A percentile compares a stretch with the other conserved stretches of the same genome.
phyloP scores from a whole-genome alignment of 2,329 filamentous ascomycete species.

The Chaetomium sp. region DNA sequence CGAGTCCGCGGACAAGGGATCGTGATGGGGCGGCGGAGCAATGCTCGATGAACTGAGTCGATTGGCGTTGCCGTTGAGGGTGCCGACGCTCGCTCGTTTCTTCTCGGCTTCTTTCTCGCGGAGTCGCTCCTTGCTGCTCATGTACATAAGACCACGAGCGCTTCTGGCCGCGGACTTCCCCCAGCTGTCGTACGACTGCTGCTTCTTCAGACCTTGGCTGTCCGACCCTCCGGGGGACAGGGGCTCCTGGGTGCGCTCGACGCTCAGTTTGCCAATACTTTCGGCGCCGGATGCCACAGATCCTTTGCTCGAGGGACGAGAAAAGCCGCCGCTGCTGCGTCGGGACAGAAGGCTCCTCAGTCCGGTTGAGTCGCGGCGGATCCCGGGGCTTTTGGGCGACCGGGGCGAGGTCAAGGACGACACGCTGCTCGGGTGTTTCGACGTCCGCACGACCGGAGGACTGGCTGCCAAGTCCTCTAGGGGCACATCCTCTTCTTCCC shows the following conservation, averaged over 20 bases:
- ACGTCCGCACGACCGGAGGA: slow-evolving; percentile 71
- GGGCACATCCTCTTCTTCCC: slow-evolving; percentile 39
- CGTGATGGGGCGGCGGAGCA: slow-evolving; percentile 33
- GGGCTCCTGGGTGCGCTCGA: slow-evolving; percentile 46
- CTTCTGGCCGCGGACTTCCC: slow-evolving; percentile 48
- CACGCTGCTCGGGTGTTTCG: slow-evolving; percentile 71
- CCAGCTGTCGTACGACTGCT: slow-evolving; percentile 57
- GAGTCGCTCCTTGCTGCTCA: slow-evolving; percentile 64
- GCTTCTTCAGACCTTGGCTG: slow-evolving; percentile 42
- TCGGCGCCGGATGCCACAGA: slow-evolving; percentile 51
- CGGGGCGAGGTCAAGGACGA: slow-evolving; percentile 63
- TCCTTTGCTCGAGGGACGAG: slow-evolving; percentile 54
- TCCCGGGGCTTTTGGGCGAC: slow-evolving; percentile 41
- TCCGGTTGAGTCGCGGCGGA: slow-evolving; percentile 33
- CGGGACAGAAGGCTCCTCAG: slow-evolving; percentile 54
- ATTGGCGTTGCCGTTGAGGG: slow-evolving; percentile 35
- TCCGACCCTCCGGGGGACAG: slow-evolving; percentile 39
- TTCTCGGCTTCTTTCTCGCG: slow-evolving; percentile 57
- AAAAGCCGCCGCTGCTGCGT: slow-evolving; percentile 35
- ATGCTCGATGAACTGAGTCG: slow-evolving; percentile 29
- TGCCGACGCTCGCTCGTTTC: slow-evolving; percentile 44
- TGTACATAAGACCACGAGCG: slow-evolving; percentile 60
- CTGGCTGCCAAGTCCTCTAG: slow-evolving; percentile 55
- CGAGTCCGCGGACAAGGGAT: slow-evolving; percentile 47
- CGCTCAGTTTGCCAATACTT: slow-evolving; percentile 58